Evolutionary conservation across 1,284 basidiomycete species (phyloP).

Genomic region (Moesziomyces parantarcticus): DNA sequence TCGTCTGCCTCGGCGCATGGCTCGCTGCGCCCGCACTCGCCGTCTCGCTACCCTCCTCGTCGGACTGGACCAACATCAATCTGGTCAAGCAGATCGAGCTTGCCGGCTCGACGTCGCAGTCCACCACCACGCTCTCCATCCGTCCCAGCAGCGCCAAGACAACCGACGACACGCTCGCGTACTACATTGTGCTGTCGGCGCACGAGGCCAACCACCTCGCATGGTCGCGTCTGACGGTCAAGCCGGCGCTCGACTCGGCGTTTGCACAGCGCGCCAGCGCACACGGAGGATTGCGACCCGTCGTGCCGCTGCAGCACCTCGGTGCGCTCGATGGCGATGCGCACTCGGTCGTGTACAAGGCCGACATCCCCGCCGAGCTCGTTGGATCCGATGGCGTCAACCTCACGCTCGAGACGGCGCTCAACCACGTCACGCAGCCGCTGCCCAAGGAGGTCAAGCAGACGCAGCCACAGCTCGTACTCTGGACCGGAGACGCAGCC

Average conservation of each 20-base stretch:
- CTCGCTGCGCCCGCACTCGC: constrained; percentile 3
- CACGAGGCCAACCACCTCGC: constrained; percentile 40
- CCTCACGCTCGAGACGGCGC: constrained; percentile 70
- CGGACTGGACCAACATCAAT: constrained; percentile 48
- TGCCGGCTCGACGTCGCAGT: constrained; percentile 49
- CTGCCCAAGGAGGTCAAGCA: constrained; percentile 81
- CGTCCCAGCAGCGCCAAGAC: constrained; percentile 45
- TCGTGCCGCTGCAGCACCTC: constrained; percentile 7
- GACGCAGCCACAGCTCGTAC: constrained; percentile 81
- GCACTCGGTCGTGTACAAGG: constrained; percentile 16
- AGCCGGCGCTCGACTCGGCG: constrained; percentile 24
- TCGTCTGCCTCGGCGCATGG: background rate
- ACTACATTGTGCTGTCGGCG: constrained; percentile 36
- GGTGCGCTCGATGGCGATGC: constrained; percentile 14
- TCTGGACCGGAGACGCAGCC: constrained; percentile 80
- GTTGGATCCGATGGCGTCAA: constrained; percentile 6
- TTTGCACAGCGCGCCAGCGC: constrained; percentile 9
- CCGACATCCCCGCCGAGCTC: constrained; percentile 17
- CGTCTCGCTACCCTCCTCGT: constrained; percentile 13
- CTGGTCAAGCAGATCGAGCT: constrained; percentile 52
- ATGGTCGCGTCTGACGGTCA: constrained; percentile 27
- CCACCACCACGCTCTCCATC: constrained; percentile 44
- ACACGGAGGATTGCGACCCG: constrained; percentile 25
- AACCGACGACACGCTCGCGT: constrained; percentile 35
- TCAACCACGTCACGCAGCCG: constrained; percentile 81